Percentiles rank a stretch among this genome's conserved stretches.
These are phyloP conservation scores for Kluyveromyces wickerhamii DNA, from an alignment of 805 yeast genomes.

Conservation along the genomic window DNA sequence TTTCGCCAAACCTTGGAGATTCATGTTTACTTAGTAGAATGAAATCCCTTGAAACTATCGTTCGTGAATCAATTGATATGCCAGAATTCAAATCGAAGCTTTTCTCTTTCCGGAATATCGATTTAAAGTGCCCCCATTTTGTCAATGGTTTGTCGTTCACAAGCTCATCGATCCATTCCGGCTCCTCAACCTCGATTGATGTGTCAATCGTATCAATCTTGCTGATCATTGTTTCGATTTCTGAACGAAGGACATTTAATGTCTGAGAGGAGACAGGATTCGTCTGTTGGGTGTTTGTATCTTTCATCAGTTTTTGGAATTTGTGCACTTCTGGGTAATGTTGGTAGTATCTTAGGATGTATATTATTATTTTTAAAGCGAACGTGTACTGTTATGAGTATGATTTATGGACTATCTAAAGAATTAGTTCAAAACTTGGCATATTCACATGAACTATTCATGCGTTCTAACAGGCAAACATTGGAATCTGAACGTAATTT, in stretches of 20 bases:
- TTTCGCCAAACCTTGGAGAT: constrained; percentile 4
- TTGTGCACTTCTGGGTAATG: too few species aligned
- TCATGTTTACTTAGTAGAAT: not conserved
- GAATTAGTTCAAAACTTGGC: too few species aligned
- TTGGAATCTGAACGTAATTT: too few species aligned
- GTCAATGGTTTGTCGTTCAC: not conserved
- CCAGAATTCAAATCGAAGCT: constrained; percentile 1
- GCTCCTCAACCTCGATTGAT: constrained; percentile 1
- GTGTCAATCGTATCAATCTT: constrained; percentile 4
- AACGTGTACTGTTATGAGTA: too few species aligned
- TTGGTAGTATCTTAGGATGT: too few species aligned
- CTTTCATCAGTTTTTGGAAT: too few species aligned
- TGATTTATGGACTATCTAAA: too few species aligned
- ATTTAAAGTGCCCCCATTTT: not conserved
- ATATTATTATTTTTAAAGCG: too few species aligned
- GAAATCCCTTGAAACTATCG: constrained; percentile 1
- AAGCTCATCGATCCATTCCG: constrained; percentile 1
- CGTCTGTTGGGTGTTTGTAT: too few species aligned
- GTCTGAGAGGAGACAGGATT: not conserved
- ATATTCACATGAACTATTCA: too few species aligned
- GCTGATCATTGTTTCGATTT: not conserved
- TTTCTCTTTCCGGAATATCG: not conserved
- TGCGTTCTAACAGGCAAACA: too few species aligned
- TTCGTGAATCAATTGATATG: constrained; percentile 1
- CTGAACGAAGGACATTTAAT: not conserved